Conservation (phyloP, 23 red algal species). For the Gracilaria vermiculophylla region DNA sequence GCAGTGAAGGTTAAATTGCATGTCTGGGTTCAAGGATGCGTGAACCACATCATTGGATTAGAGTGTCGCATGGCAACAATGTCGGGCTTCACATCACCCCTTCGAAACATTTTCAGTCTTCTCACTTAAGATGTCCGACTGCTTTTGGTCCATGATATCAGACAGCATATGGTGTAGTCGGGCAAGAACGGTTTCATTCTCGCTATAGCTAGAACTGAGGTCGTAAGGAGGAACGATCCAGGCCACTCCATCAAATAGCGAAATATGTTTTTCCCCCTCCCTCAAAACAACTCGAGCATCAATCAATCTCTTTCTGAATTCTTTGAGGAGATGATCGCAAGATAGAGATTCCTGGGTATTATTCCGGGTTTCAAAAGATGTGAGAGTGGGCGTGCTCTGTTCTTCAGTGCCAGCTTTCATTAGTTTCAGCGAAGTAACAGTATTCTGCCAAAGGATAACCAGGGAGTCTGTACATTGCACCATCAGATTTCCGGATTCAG, state of each 20-base stretch:
- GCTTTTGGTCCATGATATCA: not conserved
- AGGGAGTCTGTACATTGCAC: not conserved
- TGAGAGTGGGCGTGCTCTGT: not conserved
- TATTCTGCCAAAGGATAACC: not conserved
- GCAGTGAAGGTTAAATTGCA: no score
- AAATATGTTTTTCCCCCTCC: not conserved
- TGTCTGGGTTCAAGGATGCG: no score
- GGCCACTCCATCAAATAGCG: conserved; percentile 10
- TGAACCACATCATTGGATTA: no score
- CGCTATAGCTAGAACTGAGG: not conserved
- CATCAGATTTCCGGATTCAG: conserved; percentile 14
- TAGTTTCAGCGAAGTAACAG: not conserved
- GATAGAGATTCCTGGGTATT: not conserved
- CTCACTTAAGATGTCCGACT: not conserved
- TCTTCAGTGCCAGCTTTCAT: not conserved
- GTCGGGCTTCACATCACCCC: not conserved
- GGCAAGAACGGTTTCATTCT: conserved; percentile 18
- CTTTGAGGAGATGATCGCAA: not conserved
- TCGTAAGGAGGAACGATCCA: conserved; percentile 9
- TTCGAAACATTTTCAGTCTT: not conserved
- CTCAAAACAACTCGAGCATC: not conserved
- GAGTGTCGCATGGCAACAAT: no score
- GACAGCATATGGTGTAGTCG: not conserved
- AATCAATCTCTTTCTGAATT: not conserved
- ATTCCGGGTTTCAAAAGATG: not conserved